Percentiles rank a stretch among this genome's conserved stretches.
These are phyloP conservation scores for Aspergillus nidulans DNA, from an alignment of 495 filamentous ascomycete genomes.

Conservation along the genomic window DNA sequence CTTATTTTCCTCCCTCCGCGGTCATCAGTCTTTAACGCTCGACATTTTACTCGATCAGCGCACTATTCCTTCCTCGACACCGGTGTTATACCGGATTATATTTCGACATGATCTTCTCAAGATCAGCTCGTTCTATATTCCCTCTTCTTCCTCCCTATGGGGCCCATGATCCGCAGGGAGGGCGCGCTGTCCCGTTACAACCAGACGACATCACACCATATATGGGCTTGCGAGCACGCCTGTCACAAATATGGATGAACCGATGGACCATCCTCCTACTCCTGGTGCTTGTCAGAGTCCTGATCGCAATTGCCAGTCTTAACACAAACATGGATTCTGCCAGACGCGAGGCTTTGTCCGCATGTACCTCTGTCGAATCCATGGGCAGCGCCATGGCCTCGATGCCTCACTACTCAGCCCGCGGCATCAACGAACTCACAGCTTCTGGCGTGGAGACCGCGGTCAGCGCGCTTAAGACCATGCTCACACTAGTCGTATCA, in stretches of 20 bases:
- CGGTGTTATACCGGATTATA: not conserved
- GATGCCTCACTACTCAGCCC: slow-evolving; percentile 89
- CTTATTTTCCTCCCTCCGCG: not conserved
- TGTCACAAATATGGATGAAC: slow-evolving; percentile 97
- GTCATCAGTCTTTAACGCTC: not conserved
- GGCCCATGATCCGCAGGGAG: slow-evolving; percentile 34
- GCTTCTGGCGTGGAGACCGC: slow-evolving; percentile 72
- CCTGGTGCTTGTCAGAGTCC: slow-evolving; percentile 73
- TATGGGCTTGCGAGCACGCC: slow-evolving; percentile 78
- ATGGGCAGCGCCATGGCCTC: slow-evolving; percentile 95
- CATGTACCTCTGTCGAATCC: slow-evolving; percentile 88
- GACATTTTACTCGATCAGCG: not conserved
- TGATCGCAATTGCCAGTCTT: slow-evolving; percentile 67
- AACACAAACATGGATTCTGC: slow-evolving; percentile 70
- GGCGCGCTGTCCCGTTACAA: slow-evolving; percentile 29
- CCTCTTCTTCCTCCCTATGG: slow-evolving; percentile 44
- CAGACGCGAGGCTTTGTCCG: slow-evolving; percentile 73
- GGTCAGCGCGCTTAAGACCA: slow-evolving; percentile 67
- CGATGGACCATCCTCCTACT: slow-evolving; percentile 89
- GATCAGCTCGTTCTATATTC: slow-evolving; percentile 32
- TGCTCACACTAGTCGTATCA: slow-evolving; percentile 73
- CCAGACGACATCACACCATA: slow-evolving; percentile 92
- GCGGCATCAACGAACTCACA: slow-evolving; percentile 81
- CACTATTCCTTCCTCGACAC: not conserved
- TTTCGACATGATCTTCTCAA: slow-evolving; percentile 29